Conservation (phyloP, 208 protist species). For the Blastocrithidia nonstop region DNA sequence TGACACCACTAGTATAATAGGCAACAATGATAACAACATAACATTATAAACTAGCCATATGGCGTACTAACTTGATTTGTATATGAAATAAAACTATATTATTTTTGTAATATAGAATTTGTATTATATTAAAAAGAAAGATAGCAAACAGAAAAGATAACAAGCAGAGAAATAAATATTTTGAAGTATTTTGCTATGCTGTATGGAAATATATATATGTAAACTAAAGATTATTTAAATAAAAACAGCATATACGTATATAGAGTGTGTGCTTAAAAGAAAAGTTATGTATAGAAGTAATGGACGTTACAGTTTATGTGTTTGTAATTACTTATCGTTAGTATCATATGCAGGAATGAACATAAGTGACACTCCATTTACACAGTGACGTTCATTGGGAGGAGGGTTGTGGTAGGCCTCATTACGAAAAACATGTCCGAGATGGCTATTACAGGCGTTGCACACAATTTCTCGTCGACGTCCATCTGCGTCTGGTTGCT, state of each 20-base stretch:
- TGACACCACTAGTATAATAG: too few species aligned
- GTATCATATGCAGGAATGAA: slow-evolving; percentile 11
- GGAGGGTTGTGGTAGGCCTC: slow-evolving; percentile 78
- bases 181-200: neutral
- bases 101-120: too few species aligned
- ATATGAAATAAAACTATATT: too few species aligned
- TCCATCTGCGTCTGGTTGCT: slow-evolving; percentile 58
- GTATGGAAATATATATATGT: neutral
- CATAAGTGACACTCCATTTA: slow-evolving; percentile 60
- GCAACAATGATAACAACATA: too few species aligned
- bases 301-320: neutral
- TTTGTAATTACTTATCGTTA: slow-evolving; percentile 1
- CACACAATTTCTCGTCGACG: slow-evolving; percentile 83
- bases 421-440: slow-evolving; percentile 85
- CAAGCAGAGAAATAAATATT: slow-evolving; percentile 6
- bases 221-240: slow-evolving; percentile 1
- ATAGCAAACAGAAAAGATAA: neutral
- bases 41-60: too few species aligned
- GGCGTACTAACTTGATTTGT: too few species aligned
- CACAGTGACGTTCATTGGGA: slow-evolving; percentile 86
- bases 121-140: too few species aligned
- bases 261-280: neutral
- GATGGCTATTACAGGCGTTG: slow-evolving; percentile 82
- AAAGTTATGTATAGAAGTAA: neutral
- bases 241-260: slow-evolving; percentile 2